These are phyloP conservation scores for Oryza australiensis DNA, from an alignment of 176 grass and related monocot species.

Conservation along the genomic window DNA sequence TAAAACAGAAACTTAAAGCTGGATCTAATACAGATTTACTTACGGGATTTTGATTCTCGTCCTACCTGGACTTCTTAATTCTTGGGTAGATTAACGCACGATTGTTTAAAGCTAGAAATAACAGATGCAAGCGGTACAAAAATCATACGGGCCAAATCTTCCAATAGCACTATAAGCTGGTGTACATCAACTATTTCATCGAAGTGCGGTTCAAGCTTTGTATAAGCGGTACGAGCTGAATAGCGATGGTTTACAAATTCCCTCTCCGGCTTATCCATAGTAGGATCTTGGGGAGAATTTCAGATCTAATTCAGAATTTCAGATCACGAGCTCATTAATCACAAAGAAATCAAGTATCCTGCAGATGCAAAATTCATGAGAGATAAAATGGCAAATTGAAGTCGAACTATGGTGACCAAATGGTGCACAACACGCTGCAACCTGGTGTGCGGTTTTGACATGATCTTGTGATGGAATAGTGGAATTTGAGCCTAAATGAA, in stretches of 20 bases:
- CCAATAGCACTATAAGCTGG: no score
- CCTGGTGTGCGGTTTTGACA: neutral
- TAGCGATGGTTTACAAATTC: conserved; percentile 27
- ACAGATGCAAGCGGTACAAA: no score
- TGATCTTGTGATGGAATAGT: neutral
- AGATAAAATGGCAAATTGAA: neutral
- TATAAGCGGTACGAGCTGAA: conserved; percentile 42
- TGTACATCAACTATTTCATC: neutral
- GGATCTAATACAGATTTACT: no score
- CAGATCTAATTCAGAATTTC: neutral
- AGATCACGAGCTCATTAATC: neutral
- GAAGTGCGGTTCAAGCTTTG: conserved; percentile 39
- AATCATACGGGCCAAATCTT: no score
- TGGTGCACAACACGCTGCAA: neutral
- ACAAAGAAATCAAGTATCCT: no score
- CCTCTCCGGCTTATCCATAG: conserved; percentile 10
- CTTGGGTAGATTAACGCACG: no score
- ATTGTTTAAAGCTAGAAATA: no score
- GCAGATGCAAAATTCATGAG: neutral
- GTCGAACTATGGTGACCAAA: no score
- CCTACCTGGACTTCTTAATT: no score
- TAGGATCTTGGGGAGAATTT: no score
- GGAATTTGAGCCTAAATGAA: neutral
- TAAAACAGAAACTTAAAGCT: no score
- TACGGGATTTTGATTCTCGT: no score